These are phyloP conservation scores for Lodderomyces metapsilosis DNA, from an alignment of 1,139 yeast species.

Conservation along the genomic window DNA sequence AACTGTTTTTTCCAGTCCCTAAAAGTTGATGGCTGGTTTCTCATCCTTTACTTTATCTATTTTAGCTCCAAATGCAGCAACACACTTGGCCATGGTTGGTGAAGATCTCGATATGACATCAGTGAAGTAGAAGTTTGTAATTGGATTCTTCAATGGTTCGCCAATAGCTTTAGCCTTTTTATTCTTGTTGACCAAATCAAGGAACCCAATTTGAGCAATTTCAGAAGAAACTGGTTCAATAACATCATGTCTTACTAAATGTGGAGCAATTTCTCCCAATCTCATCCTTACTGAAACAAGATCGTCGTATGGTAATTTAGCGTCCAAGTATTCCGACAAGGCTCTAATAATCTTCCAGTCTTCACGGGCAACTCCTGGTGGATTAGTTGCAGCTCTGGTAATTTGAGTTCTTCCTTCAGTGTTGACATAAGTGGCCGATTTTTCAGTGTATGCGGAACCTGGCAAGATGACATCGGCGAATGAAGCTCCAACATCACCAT, in stretches of 20 bases:
- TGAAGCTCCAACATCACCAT: slow-evolving; percentile 88
- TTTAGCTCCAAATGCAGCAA: slow-evolving; percentile 63
- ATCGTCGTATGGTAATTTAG: slow-evolving; percentile 77
- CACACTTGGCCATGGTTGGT: slow-evolving; percentile 88
- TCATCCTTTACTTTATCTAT: slow-evolving; percentile 58
- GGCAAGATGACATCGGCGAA: slow-evolving; percentile 87
- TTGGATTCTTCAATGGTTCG: slow-evolving; percentile 61
- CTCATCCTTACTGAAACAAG: slow-evolving; percentile 67
- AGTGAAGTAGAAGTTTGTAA: slow-evolving; percentile 83
- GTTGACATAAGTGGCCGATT: slow-evolving; percentile 83
- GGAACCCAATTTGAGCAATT: slow-evolving; percentile 59
- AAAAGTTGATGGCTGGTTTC: slow-evolving; percentile 40
- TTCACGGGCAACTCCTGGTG: slow-evolving; percentile 92
- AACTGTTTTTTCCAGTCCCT: slow-evolving; percentile 5
- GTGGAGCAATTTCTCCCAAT: slow-evolving; percentile 78
- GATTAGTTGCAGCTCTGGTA: slow-evolving; percentile 83
- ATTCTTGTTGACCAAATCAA: slow-evolving; percentile 41
- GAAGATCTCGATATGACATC: slow-evolving; percentile 86
- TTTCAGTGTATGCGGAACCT: slow-evolving; percentile 88
- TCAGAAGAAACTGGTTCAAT: slow-evolving; percentile 66
- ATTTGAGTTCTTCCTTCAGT: slow-evolving; percentile 89
- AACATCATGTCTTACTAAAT: slow-evolving; percentile 71
- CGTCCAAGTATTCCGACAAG: slow-evolving; percentile 71
- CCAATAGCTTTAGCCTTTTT: slow-evolving; percentile 43
- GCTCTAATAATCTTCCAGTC: slow-evolving; percentile 92